Percentiles rank a stretch among this genome's conserved stretches.
phyloP scores from a whole-genome alignment of 2,329 filamentous ascomycete species.

The Fusarium sublunatum region DNA sequence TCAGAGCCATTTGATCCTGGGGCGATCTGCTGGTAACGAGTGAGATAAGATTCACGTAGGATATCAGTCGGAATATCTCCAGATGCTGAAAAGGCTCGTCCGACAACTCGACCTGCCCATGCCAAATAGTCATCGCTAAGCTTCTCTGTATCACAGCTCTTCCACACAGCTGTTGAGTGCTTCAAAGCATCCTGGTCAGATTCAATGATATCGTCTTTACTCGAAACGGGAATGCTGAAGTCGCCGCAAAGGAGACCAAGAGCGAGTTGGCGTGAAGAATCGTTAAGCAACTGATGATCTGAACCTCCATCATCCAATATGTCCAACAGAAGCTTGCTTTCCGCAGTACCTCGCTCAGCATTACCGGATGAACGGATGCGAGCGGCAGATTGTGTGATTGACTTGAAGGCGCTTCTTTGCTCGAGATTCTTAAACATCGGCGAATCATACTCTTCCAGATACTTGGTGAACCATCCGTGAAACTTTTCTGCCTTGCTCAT shows the following conservation, averaged over 20 bases:
- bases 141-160: constrained; percentile 74
- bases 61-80: constrained; percentile 73
- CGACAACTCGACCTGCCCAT: constrained; percentile 88
- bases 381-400: constrained; percentile 76
- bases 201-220: constrained; percentile 72
- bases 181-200: constrained; percentile 71
- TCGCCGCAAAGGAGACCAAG: constrained; percentile 78
- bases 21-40: constrained; percentile 60
- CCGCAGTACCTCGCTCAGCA: constrained; percentile 74
- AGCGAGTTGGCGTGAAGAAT: constrained; percentile 75
- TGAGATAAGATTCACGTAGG: constrained; percentile 68
- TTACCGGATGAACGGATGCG: constrained; percentile 76
- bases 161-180: constrained; percentile 77
- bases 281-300: constrained; percentile 72
- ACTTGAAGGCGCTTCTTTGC: constrained; percentile 69
- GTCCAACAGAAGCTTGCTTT: constrained; percentile 82
- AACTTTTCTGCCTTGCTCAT: constrained; percentile 81
- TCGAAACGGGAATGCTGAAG: constrained; percentile 68
- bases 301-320: constrained; percentile 79
- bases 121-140: constrained; percentile 77
- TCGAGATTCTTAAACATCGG: constrained; percentile 60
- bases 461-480: constrained; percentile 80
- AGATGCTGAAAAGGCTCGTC: constrained; percentile 82
- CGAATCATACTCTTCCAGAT: constrained; percentile 72
- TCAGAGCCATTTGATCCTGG: constrained; percentile 68